Evolutionary conservation across 495 filamentous ascomycete genomes (phyloP).

Genomic region (Talaromyces liani): DNA sequence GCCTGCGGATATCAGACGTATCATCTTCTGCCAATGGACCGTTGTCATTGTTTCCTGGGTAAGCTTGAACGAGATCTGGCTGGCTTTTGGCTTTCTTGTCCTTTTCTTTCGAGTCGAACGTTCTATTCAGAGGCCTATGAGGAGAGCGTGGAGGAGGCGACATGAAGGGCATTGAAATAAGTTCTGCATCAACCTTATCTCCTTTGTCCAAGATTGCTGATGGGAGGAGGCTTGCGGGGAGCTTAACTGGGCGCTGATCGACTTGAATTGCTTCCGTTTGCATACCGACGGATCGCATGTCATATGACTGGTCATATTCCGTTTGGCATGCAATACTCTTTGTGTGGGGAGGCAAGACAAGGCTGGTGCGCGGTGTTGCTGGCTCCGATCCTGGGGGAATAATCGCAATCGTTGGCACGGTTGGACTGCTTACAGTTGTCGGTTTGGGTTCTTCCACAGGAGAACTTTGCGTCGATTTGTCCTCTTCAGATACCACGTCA

Average conservation of each 20-base stretch:
- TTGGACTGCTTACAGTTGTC: conserved; percentile 10
- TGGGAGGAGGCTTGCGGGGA: conserved; percentile 72
- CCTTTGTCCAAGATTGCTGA: conserved; percentile 46
- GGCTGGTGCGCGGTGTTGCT: conserved; percentile 49
- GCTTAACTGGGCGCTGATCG: conserved; percentile 61
- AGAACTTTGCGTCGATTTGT: conserved; percentile 13
- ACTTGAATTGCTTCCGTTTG: conserved; percentile 87
- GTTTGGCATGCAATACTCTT: conserved; percentile 54
- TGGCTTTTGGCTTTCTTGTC: conserved; percentile 9
- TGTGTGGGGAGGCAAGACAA: conserved; percentile 57
- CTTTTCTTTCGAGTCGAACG: conserved; percentile 13
- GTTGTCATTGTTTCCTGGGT: conserved; percentile 79
- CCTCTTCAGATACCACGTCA: conserved; percentile 25
- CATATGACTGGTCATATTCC: conserved; percentile 25
- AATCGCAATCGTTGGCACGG: conserved; percentile 57
- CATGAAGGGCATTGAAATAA: conserved; percentile 21
- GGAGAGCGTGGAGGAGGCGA: conserved; percentile 26
- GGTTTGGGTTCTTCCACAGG: background rate
- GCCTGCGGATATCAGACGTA: conserved; percentile 54
- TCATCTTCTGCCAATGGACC: conserved; percentile 57
- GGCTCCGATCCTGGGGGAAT: conserved; percentile 60
- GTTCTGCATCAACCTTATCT: conserved; percentile 11
- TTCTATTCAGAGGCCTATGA: conserved; percentile 19
- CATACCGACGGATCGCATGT: conserved; percentile 46
- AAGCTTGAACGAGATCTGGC: conserved; percentile 51